Evolutionary conservation across 2,329 filamentous ascomycete species (phyloP).

Genomic region (Fonsecaea pedrosoi): DNA sequence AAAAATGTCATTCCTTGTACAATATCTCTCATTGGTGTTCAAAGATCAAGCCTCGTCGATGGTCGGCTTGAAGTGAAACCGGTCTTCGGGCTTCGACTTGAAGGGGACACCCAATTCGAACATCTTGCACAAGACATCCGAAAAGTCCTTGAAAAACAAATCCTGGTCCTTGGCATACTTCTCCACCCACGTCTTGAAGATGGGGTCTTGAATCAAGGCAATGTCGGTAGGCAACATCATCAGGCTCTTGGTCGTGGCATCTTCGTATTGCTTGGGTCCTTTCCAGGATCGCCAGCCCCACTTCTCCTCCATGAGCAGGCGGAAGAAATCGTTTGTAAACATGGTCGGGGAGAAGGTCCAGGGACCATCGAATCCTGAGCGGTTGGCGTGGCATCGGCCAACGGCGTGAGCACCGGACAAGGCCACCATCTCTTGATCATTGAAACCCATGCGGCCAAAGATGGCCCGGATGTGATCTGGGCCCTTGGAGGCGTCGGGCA

Average conservation of each 20-base stretch:
- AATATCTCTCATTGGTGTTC: not conserved
- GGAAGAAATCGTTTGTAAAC: conserved; percentile 94
- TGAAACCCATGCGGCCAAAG: conserved; percentile 97
- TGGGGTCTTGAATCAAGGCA: conserved; percentile 85
- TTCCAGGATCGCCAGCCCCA: conserved; percentile 93
- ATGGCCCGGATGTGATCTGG: conserved; percentile 84
- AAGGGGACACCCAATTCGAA: conserved; percentile 97
- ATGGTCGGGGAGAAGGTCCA: conserved; percentile 93
- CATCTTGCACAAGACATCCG: conserved; percentile 76
- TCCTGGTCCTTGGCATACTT: conserved; percentile 91
- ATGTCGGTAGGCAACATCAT: conserved; percentile 99
- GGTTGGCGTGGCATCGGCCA: conserved; percentile 80
- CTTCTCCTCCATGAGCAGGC: conserved; percentile 85
- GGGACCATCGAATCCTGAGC: conserved; percentile 84
- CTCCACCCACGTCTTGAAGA: conserved; percentile 79
- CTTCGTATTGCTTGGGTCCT: conserved; percentile 88
- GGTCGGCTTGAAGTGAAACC: conserved; percentile 1
- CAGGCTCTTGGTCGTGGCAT: conserved; percentile 81
- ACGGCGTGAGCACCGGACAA: conserved; percentile 84
- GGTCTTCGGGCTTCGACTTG: conserved; percentile 25
- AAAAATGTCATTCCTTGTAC: not conserved
- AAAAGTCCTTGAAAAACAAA: conserved; percentile 92
- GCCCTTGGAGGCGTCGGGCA: conserved; percentile 80
- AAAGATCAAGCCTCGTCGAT: not conserved
- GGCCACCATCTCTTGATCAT: conserved; percentile 95